Evolutionary conservation across 768 basidiomycete genomes (phyloP).

Genomic region (Saitozyma podzolica): DNA sequence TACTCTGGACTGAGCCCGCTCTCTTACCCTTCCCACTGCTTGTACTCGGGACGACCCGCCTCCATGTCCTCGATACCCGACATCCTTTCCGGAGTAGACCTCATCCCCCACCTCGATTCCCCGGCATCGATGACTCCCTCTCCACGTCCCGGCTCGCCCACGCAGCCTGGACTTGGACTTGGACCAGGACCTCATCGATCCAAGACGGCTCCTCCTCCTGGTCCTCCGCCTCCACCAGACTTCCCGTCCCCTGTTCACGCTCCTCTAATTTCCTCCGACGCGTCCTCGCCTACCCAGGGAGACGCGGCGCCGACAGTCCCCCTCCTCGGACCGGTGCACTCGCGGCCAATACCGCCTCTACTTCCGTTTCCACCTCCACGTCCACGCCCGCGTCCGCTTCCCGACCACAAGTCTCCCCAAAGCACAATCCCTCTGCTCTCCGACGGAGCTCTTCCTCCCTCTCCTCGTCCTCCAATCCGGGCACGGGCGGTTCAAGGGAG

Average conservation of each 20-base stretch:
- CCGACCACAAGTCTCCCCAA: background rate
- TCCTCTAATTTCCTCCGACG: background rate
- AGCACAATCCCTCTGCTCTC: conserved; percentile 11
- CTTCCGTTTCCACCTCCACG: background rate
- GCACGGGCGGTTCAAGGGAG: conserved; percentile 12
- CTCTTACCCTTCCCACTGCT: no score
- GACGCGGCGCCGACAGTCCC: no score
- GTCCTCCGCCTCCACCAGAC: background rate
- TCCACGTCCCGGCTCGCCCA: no score
- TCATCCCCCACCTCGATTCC: no score
- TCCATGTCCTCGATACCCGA: no score
- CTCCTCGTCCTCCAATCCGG: conserved; percentile 9
- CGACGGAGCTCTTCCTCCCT: conserved; percentile 22
- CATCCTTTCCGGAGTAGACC: no score
- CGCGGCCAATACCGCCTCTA: background rate
- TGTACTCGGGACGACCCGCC: no score
- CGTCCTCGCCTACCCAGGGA: background rate
- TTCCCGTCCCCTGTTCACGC: background rate
- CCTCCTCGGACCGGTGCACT: background rate
- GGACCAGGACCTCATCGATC: conserved; percentile 13
- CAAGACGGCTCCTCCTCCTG: conserved; percentile 21
- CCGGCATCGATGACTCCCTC: no score
- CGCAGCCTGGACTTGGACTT: no score
- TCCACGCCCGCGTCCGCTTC: background rate
- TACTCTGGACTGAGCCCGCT: no score